A percentile compares a stretch with the other conserved stretches of the same genome.
phyloP scores from a whole-genome alignment of 208 protist genomes.

The Crithidia expoeki region DNA sequence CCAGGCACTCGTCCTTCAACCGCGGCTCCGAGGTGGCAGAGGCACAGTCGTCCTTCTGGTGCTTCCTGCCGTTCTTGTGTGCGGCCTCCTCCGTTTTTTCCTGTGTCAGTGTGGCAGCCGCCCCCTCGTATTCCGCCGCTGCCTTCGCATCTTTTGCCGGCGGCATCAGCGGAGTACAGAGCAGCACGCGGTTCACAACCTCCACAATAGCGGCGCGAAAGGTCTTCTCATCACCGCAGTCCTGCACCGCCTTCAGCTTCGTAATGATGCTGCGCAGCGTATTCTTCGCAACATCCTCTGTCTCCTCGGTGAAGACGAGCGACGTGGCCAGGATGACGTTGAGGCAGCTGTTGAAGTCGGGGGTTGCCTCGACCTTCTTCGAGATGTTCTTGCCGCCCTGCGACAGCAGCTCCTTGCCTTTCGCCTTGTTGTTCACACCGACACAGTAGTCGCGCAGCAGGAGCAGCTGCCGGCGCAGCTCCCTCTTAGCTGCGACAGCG shows the following conservation, averaged over 20 bases:
- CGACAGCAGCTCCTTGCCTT: slow-evolving; percentile 29
- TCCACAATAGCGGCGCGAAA: slow-evolving; percentile 43
- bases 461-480: slow-evolving; percentile 36
- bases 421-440: slow-evolving; percentile 21
- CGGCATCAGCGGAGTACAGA: slow-evolving; percentile 45
- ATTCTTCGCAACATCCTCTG: slow-evolving; percentile 31
- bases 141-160: slow-evolving; percentile 22
- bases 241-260: slow-evolving; percentile 36
- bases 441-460: slow-evolving; percentile 38
- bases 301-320: slow-evolving; percentile 32
- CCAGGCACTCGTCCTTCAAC: slow-evolving; percentile 41
- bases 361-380: slow-evolving; percentile 17
- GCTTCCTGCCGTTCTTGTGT: not conserved
- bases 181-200: slow-evolving; percentile 46
- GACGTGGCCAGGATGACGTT: slow-evolving; percentile 34
- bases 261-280: slow-evolving; percentile 32
- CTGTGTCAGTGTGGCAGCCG: not conserved
- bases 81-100: not conserved
- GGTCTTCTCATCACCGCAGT: slow-evolving; percentile 33
- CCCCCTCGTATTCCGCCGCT: slow-evolving; percentile 14
- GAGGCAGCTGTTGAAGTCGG: slow-evolving; percentile 39
- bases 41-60: slow-evolving; percentile 1
- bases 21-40: slow-evolving; percentile 2
- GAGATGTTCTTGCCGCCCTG: slow-evolving; percentile 27
- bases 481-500: slow-evolving; percentile 10